Base-by-base conservation (phyloP, 768 basidiomycete species). In the Saitozyma podzolica region DNA sequence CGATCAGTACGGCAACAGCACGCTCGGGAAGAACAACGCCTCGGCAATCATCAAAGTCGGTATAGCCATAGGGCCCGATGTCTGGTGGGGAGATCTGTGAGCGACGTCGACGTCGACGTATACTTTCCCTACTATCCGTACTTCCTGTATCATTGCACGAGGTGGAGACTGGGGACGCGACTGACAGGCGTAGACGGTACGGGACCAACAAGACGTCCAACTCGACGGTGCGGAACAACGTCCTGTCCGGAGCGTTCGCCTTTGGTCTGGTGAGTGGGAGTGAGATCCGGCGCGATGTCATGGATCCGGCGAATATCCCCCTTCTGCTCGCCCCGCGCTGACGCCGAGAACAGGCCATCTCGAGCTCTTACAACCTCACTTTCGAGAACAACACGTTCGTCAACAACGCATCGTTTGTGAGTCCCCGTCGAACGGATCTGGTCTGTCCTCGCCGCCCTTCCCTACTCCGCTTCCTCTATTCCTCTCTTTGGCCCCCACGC, bases 1-100 rank as follows among this genome's bases (percentile, higher is more conserved):
- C 7, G 64, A 49, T 67, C 16, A 56, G 59, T 50, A 45, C 19
- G 75, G 75, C 1, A 72, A 74, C 49, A 59, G 40, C 14, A 67
- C 66, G 0, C 17, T 61, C 3, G 75, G 75, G 6, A 37, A 58
- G 9, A 67, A 73, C 29, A 69, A 74, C 51, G 62, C 67, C 16
- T 60, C 64, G 9, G 68, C 75, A 11, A 65, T 76, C 50, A 72
- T 76, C 63, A 76, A 76, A 54, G 64, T 76, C n/a, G 75, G 75
- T 13, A 74, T 74, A 13, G 75, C 65, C 4, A 67, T 76, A 40
- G 72, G 73, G 10, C 75, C 72, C 9, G 48, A 62, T 48, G 65
- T 70, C 8, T 77, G 75, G 75, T 77, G 51, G 51, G 17, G 17
- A 10, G 51, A 52, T 29, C 10, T 10, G 51, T 52, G 39, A 19